Conservation (phyloP, 2,329 filamentous ascomycete genomes). For the Hansfordia pulvinata region DNA sequence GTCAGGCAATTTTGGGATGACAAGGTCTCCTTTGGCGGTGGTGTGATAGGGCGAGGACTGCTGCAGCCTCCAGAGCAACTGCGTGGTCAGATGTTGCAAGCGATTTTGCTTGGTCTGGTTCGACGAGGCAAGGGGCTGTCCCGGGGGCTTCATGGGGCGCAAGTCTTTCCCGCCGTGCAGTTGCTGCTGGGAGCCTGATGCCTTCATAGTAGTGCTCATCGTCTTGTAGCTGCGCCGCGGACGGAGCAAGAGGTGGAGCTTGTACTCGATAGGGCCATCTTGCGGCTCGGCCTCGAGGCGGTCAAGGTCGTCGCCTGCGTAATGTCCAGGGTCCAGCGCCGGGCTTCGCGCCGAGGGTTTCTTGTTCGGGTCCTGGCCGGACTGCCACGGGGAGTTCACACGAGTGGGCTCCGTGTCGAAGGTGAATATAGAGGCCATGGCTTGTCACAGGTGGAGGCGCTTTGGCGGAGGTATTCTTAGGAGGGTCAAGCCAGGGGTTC, state of each 20-base stretch:
- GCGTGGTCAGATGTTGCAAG: conserved; percentile 83
- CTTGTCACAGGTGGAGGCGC: conserved; percentile 1
- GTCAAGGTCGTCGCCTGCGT: conserved; percentile 24
- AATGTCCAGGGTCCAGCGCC: conserved; percentile 9
- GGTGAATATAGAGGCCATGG: conserved; percentile 91
- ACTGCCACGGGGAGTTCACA: conserved; percentile 84
- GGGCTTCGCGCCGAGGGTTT: conserved; percentile 14
- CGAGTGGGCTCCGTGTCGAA: conserved; percentile 79
- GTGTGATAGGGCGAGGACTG: conserved; percentile 89
- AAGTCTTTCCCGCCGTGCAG: too few relatives aligned
- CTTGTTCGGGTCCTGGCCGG: conserved; percentile 32
- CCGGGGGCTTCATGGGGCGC: conserved; percentile 12
- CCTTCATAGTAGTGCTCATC: conserved; percentile 45
- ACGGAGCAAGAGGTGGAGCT: conserved; percentile 76
- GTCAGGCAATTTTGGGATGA: conserved; percentile 64
- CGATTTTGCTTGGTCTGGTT: conserved; percentile 68
- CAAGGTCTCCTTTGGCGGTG: conserved; percentile 59
- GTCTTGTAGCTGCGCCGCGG: conserved; percentile 60
- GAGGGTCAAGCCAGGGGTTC: too few relatives aligned
- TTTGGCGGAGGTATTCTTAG: background rate
- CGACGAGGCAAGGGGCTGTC: conserved; percentile 23
- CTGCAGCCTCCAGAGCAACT: conserved; percentile 86
- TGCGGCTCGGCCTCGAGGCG: conserved; percentile 84
- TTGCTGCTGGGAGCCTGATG: conserved; percentile 17
- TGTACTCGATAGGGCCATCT: conserved; percentile 91